Percentiles rank a stretch among this genome's conserved stretches.
Conservation (phyloP, 2,329 filamentous ascomycete genomes). For the Colletotrichum siamense region DNA sequence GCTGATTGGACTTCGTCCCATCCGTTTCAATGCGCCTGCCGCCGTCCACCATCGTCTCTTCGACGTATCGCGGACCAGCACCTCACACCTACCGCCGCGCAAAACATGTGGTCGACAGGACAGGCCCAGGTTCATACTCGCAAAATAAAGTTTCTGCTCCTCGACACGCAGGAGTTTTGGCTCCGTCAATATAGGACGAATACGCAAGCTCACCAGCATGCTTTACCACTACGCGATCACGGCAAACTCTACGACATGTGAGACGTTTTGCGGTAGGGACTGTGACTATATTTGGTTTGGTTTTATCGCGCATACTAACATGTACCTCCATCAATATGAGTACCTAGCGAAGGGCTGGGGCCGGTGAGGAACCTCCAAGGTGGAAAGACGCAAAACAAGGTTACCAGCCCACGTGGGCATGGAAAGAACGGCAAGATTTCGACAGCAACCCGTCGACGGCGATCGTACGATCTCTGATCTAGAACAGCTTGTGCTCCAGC, state of each 20-base stretch:
- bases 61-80: neutral
- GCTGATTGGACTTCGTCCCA: neutral
- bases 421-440: neutral
- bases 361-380: neutral
- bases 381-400: neutral
- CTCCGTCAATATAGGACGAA: neutral
- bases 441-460: neutral
- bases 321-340: neutral
- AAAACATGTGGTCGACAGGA: neutral
- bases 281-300: constrained; percentile 2
- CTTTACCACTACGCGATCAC: neutral
- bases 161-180: neutral
- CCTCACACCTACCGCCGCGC: neutral
- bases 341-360: neutral
- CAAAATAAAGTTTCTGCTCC: neutral
- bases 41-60: neutral
- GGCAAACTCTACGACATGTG: constrained; percentile 11
- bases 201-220: neutral
- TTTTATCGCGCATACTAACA: neutral
- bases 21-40: neutral
- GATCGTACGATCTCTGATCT: constrained; percentile 29
- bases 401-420: neutral
- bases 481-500: constrained; percentile 97
- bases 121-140: neutral
- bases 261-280: constrained; percentile 13